phyloP scores from a whole-genome alignment of 2,329 filamentous ascomycete genomes.

The Fusarium ambrosium region DNA sequence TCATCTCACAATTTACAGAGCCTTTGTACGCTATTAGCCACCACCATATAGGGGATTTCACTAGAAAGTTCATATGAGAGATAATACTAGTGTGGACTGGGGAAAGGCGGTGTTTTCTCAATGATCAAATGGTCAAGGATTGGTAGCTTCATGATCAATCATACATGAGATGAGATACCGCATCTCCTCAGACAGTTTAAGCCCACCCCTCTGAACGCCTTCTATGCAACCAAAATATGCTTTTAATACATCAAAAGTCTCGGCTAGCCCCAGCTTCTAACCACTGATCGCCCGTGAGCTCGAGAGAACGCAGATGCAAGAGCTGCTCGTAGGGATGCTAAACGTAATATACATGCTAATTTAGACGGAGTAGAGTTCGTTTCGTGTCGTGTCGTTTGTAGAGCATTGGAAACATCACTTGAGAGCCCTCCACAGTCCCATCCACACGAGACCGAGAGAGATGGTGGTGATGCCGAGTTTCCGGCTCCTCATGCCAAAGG shows the following conservation, averaged over 20 bases:
- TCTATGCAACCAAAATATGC: background rate
- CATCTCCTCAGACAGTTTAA: background rate
- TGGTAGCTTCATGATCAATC: background rate
- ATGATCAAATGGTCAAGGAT: background rate
- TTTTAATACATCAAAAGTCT: background rate
- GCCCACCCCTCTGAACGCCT: constrained; percentile 2
- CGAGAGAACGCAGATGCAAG: background rate
- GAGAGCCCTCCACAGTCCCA: constrained; percentile 78
- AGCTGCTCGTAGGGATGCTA: background rate
- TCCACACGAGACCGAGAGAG: constrained; percentile 75
- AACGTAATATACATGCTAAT: constrained; percentile 3
- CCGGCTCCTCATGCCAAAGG: constrained; percentile 80
- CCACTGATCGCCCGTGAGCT: background rate
- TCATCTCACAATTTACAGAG: background rate
- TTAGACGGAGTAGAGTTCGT: constrained; percentile 26
- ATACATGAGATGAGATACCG: background rate
- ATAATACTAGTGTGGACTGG: background rate
- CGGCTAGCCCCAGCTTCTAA: background rate
- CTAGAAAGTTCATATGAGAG: background rate
- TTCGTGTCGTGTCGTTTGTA: background rate
- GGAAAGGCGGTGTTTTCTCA: background rate
- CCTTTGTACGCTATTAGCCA: background rate
- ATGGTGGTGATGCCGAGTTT: constrained; percentile 76
- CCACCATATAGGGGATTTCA: background rate
- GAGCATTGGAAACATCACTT: constrained; percentile 47